Conservation (phyloP, 2,329 filamentous ascomycete species). For the Epichloe coenophiala region DNA sequence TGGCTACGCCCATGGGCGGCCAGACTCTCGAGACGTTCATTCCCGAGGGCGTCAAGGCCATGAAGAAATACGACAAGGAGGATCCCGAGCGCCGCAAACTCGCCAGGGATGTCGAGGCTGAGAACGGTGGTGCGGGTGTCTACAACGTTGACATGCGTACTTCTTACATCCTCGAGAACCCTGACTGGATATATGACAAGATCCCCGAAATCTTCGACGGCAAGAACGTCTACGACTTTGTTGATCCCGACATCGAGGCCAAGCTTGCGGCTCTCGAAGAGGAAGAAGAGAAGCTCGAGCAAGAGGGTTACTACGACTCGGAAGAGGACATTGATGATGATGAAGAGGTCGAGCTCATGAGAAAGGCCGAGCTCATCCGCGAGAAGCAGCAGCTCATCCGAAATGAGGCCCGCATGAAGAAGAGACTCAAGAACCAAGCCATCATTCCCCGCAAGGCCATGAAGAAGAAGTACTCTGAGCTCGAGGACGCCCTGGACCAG, state of each 20-base stretch:
- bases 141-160: constrained; percentile 87
- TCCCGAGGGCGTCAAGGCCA: constrained; percentile 66
- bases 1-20: constrained; percentile 82
- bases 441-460: constrained; percentile 75
- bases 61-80: constrained; percentile 79
- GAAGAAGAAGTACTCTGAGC: constrained; percentile 71
- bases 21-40: constrained; percentile 70
- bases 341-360: constrained; percentile 73
- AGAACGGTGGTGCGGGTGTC: constrained; percentile 89
- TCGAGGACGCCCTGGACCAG: constrained; percentile 73
- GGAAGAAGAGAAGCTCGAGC: constrained; percentile 86
- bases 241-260: constrained; percentile 90
- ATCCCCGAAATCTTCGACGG: constrained; percentile 90
- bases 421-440: constrained; percentile 92
- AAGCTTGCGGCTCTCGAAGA: constrained; percentile 87
- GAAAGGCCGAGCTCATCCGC: constrained; percentile 89
- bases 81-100: constrained; percentile 75
- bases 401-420: constrained; percentile 91
- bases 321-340: constrained; percentile 72
- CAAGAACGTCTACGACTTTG: constrained; percentile 94
- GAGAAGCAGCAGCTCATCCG: constrained; percentile 87
- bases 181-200: constrained; percentile 92
- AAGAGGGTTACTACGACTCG: constrained; percentile 86
- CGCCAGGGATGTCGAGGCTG: constrained; percentile 76
- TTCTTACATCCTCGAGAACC: constrained; percentile 75